phyloP scores from a whole-genome alignment of 2,329 filamentous ascomycete genomes.

The Capronia americana region DNA sequence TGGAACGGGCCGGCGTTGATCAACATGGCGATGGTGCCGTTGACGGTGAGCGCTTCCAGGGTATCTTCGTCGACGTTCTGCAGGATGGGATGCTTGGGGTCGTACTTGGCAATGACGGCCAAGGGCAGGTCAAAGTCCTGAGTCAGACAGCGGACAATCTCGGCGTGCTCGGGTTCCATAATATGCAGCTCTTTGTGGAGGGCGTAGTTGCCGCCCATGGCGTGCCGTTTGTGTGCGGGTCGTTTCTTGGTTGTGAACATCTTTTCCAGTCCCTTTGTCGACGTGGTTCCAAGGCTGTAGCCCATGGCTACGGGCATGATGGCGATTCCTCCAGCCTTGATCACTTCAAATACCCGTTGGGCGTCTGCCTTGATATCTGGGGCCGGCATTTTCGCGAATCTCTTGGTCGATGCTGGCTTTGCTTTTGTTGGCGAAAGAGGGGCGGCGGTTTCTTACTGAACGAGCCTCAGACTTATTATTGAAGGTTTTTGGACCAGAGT shows the following conservation, averaged over 20 bases:
- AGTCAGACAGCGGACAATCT: constrained; percentile 39
- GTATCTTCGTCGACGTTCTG: constrained; percentile 31
- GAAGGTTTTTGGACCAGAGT: not conserved
- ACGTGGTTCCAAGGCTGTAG: constrained; percentile 40
- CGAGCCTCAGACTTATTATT: not conserved
- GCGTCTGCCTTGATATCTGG: constrained; percentile 38
- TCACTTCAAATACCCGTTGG: constrained; percentile 36
- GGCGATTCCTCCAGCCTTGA: constrained; percentile 41
- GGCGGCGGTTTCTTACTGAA: not conserved
- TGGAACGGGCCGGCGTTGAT: constrained; percentile 42
- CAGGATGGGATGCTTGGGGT: constrained; percentile 40
- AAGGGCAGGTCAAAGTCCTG: constrained; percentile 42
- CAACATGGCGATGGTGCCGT: constrained; percentile 42
- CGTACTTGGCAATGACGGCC: constrained; percentile 41
- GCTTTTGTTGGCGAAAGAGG: constrained; percentile 1
- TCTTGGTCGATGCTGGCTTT: not conserved
- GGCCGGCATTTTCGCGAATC: constrained; percentile 6
- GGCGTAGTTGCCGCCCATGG: constrained; percentile 41
- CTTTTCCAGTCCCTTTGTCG: constrained; percentile 37
- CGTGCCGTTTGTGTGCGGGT: constrained; percentile 41
- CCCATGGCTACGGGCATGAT: constrained; percentile 42
- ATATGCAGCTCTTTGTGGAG: constrained; percentile 41
- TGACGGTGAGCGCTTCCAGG: constrained; percentile 34
- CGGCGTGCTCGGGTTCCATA: constrained; percentile 30
- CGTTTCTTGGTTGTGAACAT: constrained; percentile 39